Percentiles rank a stretch among this genome's conserved stretches.
Evolutionary conservation across 371 early-diverging fungal genomes (phyloP).

Genomic region (Mucor indicus): DNA sequence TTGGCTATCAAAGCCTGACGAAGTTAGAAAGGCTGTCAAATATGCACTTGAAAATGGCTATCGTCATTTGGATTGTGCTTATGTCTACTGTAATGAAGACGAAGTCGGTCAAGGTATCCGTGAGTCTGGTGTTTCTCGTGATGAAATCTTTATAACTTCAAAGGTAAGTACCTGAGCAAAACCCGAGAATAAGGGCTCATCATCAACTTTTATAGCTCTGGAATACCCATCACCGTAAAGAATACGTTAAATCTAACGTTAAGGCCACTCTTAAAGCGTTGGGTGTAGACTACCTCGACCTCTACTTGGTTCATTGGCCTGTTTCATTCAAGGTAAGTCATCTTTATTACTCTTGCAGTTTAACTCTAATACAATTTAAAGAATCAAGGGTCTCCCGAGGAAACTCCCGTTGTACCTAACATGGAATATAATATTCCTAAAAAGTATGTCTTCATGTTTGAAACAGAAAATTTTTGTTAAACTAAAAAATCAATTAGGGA

Average conservation of each 20-base stretch:
- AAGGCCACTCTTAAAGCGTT: slow-evolving; percentile 72
- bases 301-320: slow-evolving; percentile 86
- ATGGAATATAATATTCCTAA: slow-evolving; percentile 32
- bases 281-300: slow-evolving; percentile 81
- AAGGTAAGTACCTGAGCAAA: slow-evolving; percentile 43
- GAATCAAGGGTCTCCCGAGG: slow-evolving; percentile 30
- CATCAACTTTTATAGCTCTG: slow-evolving; percentile 55
- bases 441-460: slow-evolving; percentile 15
- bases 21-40: slow-evolving; percentile 58
- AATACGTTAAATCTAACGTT: slow-evolving; percentile 63
- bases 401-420: slow-evolving; percentile 31
- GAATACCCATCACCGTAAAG: slow-evolving; percentile 76
- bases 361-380: slow-evolving; percentile 9
- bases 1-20: slow-evolving; percentile 57
- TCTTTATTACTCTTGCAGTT: background rate
- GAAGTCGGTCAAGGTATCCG: slow-evolving; percentile 78
- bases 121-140: slow-evolving; percentile 56
- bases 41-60: slow-evolving; percentile 60
- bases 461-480: background rate
- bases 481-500: slow-evolving; percentile 17
- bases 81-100: slow-evolving; percentile 77
- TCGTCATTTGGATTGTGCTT: slow-evolving; percentile 78
- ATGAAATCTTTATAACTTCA: slow-evolving; percentile 82
- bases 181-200: slow-evolving; percentile 11
- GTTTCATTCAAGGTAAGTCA: slow-evolving; percentile 29